A percentile compares a stretch with the other conserved stretches of the same genome.
Evolutionary conservation across 2,329 filamentous ascomycete genomes (phyloP).

Genomic region (Microsporum ferrugineum): DNA sequence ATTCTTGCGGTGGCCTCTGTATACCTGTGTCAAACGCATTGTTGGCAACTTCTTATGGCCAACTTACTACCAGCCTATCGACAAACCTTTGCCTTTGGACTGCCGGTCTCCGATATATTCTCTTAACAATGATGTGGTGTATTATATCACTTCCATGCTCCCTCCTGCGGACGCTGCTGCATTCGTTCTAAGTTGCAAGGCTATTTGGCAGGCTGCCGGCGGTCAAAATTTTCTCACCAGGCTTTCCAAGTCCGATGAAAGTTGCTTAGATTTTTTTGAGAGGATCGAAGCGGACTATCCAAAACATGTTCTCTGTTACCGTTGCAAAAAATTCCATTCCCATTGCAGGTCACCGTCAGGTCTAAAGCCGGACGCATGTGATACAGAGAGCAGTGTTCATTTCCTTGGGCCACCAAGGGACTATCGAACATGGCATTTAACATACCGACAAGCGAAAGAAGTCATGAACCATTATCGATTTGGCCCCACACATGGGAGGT

Average conservation of each 20-base stretch:
- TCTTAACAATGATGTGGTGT: not conserved
- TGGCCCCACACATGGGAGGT: not conserved
- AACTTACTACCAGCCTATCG: slow-evolving; percentile 10
- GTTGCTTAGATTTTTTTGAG: not conserved
- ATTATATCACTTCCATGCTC: not conserved
- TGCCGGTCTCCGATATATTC: not conserved
- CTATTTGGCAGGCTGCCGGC: not conserved
- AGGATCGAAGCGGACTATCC: not conserved
- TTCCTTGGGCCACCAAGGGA: not conserved
- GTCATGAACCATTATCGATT: slow-evolving; percentile 1
- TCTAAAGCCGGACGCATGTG: not conserved
- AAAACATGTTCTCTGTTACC: not conserved
- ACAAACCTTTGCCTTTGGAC: not conserved
- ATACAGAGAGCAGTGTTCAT: not conserved
- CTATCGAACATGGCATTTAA: not conserved
- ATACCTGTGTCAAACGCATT: too few species aligned
- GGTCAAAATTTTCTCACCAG: not conserved
- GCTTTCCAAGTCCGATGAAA: not conserved
- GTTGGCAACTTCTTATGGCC: too few species aligned
- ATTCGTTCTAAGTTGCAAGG: not conserved
- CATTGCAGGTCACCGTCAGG: not conserved
- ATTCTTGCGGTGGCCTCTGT: too few species aligned
- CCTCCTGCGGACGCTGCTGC: not conserved
- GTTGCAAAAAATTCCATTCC: not conserved
- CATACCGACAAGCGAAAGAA: not conserved